Evolutionary conservation across 1,139 yeast genomes (phyloP).

Genomic region (Blastobotrys raffinosifermentans): DNA sequence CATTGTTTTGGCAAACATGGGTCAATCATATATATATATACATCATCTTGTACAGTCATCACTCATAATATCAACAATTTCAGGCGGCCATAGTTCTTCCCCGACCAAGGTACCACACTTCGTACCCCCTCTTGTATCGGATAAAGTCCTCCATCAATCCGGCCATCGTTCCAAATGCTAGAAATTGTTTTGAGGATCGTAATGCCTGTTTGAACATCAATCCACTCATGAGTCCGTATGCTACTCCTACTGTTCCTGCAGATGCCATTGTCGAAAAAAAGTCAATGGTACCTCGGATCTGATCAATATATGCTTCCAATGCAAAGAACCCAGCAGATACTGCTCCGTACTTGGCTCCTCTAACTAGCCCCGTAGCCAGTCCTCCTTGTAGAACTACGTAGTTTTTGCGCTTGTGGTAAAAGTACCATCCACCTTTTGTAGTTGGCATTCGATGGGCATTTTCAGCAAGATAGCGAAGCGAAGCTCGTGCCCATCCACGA

Average conservation of each 20-base stretch:
- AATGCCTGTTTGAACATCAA: slow-evolving; percentile 45
- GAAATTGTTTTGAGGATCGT: slow-evolving; percentile 48
- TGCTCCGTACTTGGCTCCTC: slow-evolving; percentile 42
- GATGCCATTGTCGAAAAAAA: slow-evolving; percentile 57
- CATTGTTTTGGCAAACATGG: neutral
- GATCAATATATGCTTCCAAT: slow-evolving; percentile 57
- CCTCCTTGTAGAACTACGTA: slow-evolving; percentile 63
- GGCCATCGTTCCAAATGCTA: slow-evolving; percentile 49
- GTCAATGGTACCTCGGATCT: slow-evolving; percentile 50
- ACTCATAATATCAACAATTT: neutral
- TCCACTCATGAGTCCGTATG: slow-evolving; percentile 41
- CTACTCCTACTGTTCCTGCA: slow-evolving; percentile 46
- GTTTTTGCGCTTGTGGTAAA: slow-evolving; percentile 79
- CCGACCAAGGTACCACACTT: slow-evolving; percentile 53
- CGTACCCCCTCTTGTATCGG: slow-evolving; percentile 53
- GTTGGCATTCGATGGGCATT: slow-evolving; percentile 77
- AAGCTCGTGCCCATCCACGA: slow-evolving; percentile 51
- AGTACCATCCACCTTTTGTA: slow-evolving; percentile 83
- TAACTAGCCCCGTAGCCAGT: slow-evolving; percentile 40
- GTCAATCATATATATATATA: neutral
- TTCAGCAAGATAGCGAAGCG: slow-evolving; percentile 64
- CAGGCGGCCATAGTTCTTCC: neutral
- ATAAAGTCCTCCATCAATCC: slow-evolving; percentile 65
- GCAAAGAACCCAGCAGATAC: slow-evolving; percentile 52
- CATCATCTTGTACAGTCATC: neutral